phyloP scores from a whole-genome alignment of 495 filamentous ascomycete genomes.

The Penicillium dipodomyicola region DNA sequence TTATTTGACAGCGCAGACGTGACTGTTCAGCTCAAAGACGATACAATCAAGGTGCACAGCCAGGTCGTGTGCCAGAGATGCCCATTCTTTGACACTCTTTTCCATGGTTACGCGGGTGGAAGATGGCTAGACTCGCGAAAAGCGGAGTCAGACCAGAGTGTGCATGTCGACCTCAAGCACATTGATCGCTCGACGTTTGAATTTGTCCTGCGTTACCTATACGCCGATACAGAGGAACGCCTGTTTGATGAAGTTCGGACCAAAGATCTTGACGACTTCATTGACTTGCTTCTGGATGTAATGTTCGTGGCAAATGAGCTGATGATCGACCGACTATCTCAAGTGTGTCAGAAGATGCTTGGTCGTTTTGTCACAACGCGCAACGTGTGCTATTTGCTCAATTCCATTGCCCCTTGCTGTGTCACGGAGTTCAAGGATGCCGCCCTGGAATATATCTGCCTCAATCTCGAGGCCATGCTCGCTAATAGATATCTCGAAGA shows the following conservation, averaged over 20 bases:
- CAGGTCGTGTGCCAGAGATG: conserved; percentile 76
- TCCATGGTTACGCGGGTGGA: conserved; percentile 78
- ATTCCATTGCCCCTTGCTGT: conserved; percentile 75
- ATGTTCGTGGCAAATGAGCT: conserved; percentile 88
- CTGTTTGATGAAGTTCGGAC: conserved; percentile 76
- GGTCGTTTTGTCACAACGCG: conserved; percentile 85
- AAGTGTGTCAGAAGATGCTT: conserved; percentile 83
- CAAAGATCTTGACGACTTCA: conserved; percentile 72
- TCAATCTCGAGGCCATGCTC: conserved; percentile 2
- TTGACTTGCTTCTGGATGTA: conserved; percentile 88
- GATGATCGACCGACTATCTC: conserved; percentile 87
- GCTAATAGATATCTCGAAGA: conserved; percentile 64
- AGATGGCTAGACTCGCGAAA: conserved; percentile 75
- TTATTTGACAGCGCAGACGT: conserved; percentile 78
- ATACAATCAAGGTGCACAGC: conserved; percentile 66
- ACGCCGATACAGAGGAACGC: conserved; percentile 75
- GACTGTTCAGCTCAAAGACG: conserved; percentile 71
- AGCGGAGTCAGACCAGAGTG: conserved; percentile 44
- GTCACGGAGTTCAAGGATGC: conserved; percentile 85
- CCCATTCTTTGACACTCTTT: conserved; percentile 88
- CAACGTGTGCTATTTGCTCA: conserved; percentile 81
- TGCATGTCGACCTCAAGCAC: conserved; percentile 81
- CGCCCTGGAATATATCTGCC: conserved; percentile 83
- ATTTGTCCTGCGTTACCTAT: conserved; percentile 78
- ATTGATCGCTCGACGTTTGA: conserved; percentile 68